Evolutionary conservation across 169 alveolate species (phyloP).

Genomic region (Babesia ovata): DNA sequence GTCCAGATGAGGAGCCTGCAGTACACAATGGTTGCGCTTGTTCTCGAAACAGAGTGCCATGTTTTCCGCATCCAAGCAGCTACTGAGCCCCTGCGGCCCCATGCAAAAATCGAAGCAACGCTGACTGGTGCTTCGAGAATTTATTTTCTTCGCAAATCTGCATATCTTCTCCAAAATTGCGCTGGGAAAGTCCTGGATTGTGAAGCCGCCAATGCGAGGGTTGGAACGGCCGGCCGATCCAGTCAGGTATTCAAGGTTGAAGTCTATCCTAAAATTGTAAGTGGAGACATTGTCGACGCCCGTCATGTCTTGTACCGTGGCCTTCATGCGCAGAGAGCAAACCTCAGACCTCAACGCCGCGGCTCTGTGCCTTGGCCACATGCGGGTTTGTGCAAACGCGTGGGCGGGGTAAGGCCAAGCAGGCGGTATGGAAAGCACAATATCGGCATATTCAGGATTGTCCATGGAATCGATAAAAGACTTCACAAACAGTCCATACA

Average conservation of each 20-base stretch:
- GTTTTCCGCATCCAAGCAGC: conserved; percentile 7
- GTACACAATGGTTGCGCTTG: background rate
- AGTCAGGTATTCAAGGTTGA: no score
- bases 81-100: conserved; percentile 1
- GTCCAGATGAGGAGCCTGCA: background rate
- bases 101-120: conserved; percentile 25
- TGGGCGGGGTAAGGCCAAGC: conserved; percentile 25
- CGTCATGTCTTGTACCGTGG: background rate
- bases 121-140: background rate
- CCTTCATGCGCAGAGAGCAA: background rate
- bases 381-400: background rate
- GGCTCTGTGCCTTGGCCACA: background rate
- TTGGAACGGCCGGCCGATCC: no score
- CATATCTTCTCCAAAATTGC: conserved; percentile 16
- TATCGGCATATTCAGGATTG: background rate
- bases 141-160: conserved; percentile 12
- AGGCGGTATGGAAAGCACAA: conserved; percentile 10
- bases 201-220: background rate
- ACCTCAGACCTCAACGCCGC: background rate
- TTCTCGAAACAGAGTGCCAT: conserved; percentile 4
- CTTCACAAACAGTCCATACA: conserved; percentile 10
- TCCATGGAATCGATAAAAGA: background rate
- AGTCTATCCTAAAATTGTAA: no score
- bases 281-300: no score
- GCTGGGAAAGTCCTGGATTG: conserved; percentile 8